These are phyloP conservation scores for Aristolochia contorta DNA, from an alignment of 164 flowering plant genomes.

Conservation along the genomic window DNA sequence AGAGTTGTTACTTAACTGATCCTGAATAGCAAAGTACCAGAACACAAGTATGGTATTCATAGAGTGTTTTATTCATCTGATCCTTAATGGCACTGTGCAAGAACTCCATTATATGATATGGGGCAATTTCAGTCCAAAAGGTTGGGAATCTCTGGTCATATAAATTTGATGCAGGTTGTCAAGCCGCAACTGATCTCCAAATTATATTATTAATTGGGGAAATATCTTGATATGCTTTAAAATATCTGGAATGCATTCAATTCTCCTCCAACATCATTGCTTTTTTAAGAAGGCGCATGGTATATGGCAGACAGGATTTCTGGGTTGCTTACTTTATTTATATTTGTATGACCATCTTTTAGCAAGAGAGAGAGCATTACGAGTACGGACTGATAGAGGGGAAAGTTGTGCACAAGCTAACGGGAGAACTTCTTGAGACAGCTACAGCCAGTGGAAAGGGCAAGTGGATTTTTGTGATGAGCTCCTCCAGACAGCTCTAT, in stretches of 20 bases:
- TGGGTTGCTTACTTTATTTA: constrained; percentile 6
- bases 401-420: constrained; percentile 44
- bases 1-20: background rate
- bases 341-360: constrained; percentile 23
- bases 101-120: no score
- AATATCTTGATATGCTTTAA: constrained; percentile 13
- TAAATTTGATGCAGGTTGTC: background rate
- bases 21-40: background rate
- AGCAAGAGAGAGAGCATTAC: constrained; percentile 77
- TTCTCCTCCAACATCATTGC: background rate
- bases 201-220: background rate
- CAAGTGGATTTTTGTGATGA: constrained; percentile 91
- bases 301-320: background rate
- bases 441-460: constrained; percentile 19
- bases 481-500: constrained; percentile 68
- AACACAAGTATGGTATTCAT: no score
- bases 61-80: no score
- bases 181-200: background rate
- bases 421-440: constrained; percentile 53
- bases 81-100: no score
- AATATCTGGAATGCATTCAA: background rate
- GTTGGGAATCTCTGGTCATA: no score
- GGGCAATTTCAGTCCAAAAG: no score
- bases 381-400: constrained; percentile 58
- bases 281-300: background rate